Evolutionary conservation across 2,329 filamentous ascomycete genomes (phyloP).

Genomic region (Phoma sp.): DNA sequence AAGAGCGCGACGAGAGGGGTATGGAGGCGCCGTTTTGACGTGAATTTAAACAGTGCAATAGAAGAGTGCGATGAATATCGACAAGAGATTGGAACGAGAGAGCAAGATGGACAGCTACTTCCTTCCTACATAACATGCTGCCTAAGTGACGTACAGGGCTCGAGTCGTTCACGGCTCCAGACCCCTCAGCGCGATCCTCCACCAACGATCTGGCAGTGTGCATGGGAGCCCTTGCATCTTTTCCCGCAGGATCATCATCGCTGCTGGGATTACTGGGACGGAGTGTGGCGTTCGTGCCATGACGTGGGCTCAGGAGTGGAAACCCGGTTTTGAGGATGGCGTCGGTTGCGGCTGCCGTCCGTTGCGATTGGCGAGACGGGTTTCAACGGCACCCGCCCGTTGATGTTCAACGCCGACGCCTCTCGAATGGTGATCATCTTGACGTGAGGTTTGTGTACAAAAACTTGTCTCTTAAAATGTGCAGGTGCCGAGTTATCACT

Average conservation of each 20-base stretch:
- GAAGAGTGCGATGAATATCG: no score
- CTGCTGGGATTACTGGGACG: constrained; percentile 14
- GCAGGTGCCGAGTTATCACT: not conserved
- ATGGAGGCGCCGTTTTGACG: constrained; percentile 41
- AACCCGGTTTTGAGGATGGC: constrained; percentile 33
- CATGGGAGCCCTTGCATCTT: constrained; percentile 32
- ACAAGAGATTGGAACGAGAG: constrained; percentile 3
- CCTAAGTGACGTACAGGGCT: constrained; percentile 19
- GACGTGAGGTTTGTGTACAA: not conserved
- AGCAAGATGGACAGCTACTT: constrained; percentile 8
- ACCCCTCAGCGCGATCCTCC: constrained; percentile 12
- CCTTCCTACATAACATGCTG: constrained; percentile 11
- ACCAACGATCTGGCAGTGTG: constrained; percentile 19
- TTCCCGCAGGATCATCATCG: constrained; percentile 24
- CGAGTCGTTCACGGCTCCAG: constrained; percentile 10
- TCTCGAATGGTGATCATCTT: not conserved
- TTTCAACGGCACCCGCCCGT: constrained; percentile 7
- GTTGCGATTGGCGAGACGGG: constrained; percentile 8
- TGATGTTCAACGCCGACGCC: not conserved
- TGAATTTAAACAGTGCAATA: not conserved
- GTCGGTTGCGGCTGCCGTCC: constrained; percentile 23
- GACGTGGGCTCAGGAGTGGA: constrained; percentile 25
- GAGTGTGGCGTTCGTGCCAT: constrained; percentile 21
- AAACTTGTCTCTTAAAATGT: not conserved
- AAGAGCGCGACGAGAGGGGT: constrained; percentile 43